These are phyloP conservation scores for Talaromyces sp. DNA, from an alignment of 2,329 filamentous ascomycete species.

Conservation along the genomic window DNA sequence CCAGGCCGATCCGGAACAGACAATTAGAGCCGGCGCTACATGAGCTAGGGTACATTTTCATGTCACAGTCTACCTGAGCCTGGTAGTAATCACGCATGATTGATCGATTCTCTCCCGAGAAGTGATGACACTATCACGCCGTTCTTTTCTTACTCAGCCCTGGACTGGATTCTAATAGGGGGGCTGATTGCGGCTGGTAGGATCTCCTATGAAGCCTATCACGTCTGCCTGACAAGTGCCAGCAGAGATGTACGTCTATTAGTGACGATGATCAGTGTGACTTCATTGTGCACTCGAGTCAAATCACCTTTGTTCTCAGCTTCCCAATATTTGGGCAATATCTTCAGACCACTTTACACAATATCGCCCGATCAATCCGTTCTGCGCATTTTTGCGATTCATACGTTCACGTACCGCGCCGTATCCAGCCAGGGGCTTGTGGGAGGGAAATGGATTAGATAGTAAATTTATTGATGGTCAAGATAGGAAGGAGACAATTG, in stretches of 20 bases:
- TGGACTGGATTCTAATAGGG: background rate
- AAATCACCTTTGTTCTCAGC: background rate
- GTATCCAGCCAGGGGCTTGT: background rate
- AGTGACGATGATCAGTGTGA: constrained; percentile 2
- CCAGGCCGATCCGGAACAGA: background rate
- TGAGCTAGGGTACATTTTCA: background rate
- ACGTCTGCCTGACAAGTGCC: background rate
- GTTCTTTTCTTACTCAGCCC: background rate
- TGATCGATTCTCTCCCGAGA: too few species aligned
- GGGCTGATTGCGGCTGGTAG: background rate
- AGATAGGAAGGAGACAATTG: background rate
- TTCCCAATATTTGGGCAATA: background rate
- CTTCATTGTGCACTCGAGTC: background rate
- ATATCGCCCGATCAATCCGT: background rate
- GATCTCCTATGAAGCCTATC: background rate
- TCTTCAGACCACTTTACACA: background rate
- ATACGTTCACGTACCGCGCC: background rate
- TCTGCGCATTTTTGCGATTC: background rate
- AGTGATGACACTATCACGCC: background rate
- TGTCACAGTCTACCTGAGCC: background rate
- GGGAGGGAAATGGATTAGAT: background rate
- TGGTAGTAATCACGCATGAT: background rate
- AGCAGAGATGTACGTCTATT: background rate
- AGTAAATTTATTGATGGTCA: background rate
- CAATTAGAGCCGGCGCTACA: background rate